These are phyloP conservation scores for Solanum dulcamara DNA, from an alignment of 257 asterid species.

Conservation along the genomic window DNA sequence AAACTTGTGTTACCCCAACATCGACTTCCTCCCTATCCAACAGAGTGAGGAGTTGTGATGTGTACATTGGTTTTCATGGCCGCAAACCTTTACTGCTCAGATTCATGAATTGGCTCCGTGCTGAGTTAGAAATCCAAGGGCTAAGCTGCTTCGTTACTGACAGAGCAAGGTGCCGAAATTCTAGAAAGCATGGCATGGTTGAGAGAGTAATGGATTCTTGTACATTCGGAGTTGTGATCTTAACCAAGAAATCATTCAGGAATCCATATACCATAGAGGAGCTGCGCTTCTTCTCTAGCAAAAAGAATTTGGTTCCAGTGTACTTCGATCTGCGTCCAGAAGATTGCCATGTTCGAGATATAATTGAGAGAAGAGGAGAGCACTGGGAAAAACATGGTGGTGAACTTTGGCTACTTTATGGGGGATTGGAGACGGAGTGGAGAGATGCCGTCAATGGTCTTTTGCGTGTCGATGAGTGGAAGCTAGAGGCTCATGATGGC, in stretches of 20 bases:
- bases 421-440: conserved; percentile 93
- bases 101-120: conserved; percentile 77
- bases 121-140: conserved; percentile 80
- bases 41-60: conserved; percentile 64
- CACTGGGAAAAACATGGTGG: conserved; percentile 96
- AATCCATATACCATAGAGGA: conserved; percentile 88
- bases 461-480: conserved; percentile 90
- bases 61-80: conserved; percentile 79
- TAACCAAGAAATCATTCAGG: conserved; percentile 76
- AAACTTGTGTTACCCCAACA: conserved; percentile 34
- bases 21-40: conserved; percentile 46
- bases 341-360: conserved; percentile 84
- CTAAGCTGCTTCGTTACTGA: conserved; percentile 78
- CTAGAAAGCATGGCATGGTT: conserved; percentile 53
- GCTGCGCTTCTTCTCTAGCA: conserved; percentile 68
- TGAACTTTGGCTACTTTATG: conserved; percentile 78
- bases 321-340: conserved; percentile 82
- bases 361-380: conserved; percentile 84
- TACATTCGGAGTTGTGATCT: conserved; percentile 69
- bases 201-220: conserved; percentile 80
- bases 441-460: conserved; percentile 64
- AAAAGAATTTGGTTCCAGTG: conserved; percentile 86
- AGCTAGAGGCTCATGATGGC: conserved; percentile 78
- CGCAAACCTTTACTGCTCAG: conserved; percentile 49
- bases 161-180: conserved; percentile 48